Evolutionary conservation across 371 early-diverging fungal genomes (phyloP).

Genomic region (Mortierella sp.): DNA sequence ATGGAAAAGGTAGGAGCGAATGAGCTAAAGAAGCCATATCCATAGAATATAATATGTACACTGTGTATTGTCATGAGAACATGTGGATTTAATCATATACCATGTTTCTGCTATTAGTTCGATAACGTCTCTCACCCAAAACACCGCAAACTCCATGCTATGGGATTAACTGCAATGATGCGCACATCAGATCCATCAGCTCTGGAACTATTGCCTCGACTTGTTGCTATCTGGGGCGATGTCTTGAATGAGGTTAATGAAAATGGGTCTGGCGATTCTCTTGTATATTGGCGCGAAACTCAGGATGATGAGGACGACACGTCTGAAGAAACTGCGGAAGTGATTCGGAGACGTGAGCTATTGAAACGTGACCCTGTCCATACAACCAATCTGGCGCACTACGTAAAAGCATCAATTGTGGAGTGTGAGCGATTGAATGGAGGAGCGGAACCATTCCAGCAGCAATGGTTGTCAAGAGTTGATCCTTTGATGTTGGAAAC

Average conservation of each 20-base stretch:
- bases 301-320: conserved; percentile 71
- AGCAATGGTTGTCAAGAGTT: conserved; percentile 61
- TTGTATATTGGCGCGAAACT: conserved; percentile 74
- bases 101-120: conserved; percentile 60
- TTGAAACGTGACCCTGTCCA: conserved; percentile 69
- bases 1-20: conserved; percentile 70
- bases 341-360: conserved; percentile 53
- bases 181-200: conserved; percentile 65
- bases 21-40: background rate
- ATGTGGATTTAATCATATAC: background rate
- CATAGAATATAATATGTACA: background rate
- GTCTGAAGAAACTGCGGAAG: conserved; percentile 32
- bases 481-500: conserved; percentile 65
- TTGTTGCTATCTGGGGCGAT: conserved; percentile 76
- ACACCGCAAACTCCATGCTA: conserved; percentile 78
- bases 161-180: conserved; percentile 76
- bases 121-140: conserved; percentile 82
- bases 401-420: conserved; percentile 63
- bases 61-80: background rate
- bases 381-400: conserved; percentile 65
- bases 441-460: conserved; percentile 57
- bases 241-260: conserved; percentile 74
- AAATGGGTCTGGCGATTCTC: conserved; percentile 68
- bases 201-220: conserved; percentile 59
- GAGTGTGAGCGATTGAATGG: conserved; percentile 62